Evolutionary conservation across 305 asterid species (phyloP).

Genomic region (Fraxinus xanthoxyloides): DNA sequence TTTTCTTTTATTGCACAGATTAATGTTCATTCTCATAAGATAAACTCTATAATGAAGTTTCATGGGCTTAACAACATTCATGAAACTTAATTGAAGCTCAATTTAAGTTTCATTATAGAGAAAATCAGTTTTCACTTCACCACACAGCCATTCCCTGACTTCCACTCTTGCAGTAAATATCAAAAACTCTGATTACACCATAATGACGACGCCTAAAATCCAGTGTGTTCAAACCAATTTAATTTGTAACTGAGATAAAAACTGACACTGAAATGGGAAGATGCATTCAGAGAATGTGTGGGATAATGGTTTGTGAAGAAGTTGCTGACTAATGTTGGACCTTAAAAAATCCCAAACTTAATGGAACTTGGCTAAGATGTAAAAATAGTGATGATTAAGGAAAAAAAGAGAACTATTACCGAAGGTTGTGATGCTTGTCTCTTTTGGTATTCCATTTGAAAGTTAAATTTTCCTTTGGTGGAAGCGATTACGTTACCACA

Average conservation of each 20-base stretch:
- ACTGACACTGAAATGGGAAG: neutral
- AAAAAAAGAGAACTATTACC: slow-evolving; percentile 32
- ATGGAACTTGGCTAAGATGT: neutral
- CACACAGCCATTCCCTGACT: neutral
- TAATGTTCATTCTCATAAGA: neutral
- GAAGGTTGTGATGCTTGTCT: slow-evolving; percentile 61
- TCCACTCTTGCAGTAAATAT: neutral
- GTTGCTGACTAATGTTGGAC: neutral
- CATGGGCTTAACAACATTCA: neutral
- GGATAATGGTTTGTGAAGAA: neutral
- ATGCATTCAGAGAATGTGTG: neutral
- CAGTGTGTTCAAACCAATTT: neutral
- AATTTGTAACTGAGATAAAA: neutral
- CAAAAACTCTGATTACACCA: neutral
- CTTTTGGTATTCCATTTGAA: slow-evolving; percentile 58
- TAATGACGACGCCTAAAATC: neutral
- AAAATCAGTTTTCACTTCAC: neutral
- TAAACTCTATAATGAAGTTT: neutral
- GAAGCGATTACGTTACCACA: slow-evolving; percentile 53
- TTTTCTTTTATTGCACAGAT: neutral
- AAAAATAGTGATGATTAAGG: neutral
- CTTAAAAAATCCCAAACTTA: neutral
- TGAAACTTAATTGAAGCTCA: neutral
- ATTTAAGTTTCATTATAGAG: neutral
- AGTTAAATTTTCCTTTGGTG: slow-evolving; percentile 56